Conservation (phyloP, 2,329 filamentous ascomycete genomes). For the Balansia obtecta region DNA sequence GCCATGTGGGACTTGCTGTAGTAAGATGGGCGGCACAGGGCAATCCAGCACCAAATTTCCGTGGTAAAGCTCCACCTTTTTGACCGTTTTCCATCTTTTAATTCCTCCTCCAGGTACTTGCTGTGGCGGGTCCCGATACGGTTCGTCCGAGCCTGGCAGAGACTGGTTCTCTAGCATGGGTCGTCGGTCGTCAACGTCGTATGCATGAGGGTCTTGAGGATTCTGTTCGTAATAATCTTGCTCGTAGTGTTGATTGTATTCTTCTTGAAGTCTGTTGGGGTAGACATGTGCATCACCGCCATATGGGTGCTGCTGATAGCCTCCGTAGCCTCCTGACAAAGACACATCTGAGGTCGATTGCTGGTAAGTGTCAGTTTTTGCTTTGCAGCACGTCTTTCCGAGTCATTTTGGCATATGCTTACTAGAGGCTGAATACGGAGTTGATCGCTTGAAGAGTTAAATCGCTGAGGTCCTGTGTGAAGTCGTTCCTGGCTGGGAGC, state of each 20-base stretch:
- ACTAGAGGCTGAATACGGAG: slow-evolving; percentile 78
- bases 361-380: slow-evolving; percentile 16
- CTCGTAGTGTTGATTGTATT: slow-evolving; percentile 20
- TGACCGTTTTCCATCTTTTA: slow-evolving; percentile 94
- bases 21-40: slow-evolving; percentile 76
- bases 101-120: slow-evolving; percentile 36
- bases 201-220: slow-evolving; percentile 35
- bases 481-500: slow-evolving; percentile 25
- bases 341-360: slow-evolving; percentile 40
- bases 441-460: slow-evolving; percentile 56
- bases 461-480: slow-evolving; percentile 21
- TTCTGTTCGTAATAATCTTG: slow-evolving; percentile 41
- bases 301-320: slow-evolving; percentile 35
- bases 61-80: slow-evolving; percentile 93
- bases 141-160: slow-evolving; percentile 9
- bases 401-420: slow-evolving; percentile 20
- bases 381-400: too few relatives aligned
- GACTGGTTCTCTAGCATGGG: slow-evolving; percentile 64
- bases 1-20: slow-evolving; percentile 81
- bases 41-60: slow-evolving; percentile 96
- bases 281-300: slow-evolving; percentile 8
- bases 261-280: slow-evolving; percentile 61
- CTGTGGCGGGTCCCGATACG: slow-evolving; percentile 2
- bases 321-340: slow-evolving; percentile 28
- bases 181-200: slow-evolving; percentile 57